These are phyloP conservation scores for Arthrocladium fulminans DNA, from an alignment of 2,329 filamentous ascomycete genomes.

Conservation along the genomic window DNA sequence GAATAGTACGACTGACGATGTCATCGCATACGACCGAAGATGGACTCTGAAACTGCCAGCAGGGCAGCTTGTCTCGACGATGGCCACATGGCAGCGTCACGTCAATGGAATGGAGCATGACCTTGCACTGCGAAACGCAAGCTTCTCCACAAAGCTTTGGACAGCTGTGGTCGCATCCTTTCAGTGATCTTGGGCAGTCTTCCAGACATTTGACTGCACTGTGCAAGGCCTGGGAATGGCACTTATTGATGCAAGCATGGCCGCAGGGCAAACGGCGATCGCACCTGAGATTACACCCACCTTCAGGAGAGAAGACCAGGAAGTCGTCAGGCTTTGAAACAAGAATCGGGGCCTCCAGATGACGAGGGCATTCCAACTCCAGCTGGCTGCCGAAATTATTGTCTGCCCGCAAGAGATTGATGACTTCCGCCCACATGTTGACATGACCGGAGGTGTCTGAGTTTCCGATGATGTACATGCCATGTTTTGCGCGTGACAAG, in stretches of 20 bases:
- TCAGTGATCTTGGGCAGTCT: constrained; percentile 7
- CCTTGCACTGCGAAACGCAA: background rate
- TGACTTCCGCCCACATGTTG: constrained; percentile 25
- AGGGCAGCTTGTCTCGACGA: background rate
- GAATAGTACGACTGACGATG: background rate
- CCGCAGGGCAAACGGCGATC: constrained; percentile 12
- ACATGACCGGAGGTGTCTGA: constrained; percentile 21
- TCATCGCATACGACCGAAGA: background rate
- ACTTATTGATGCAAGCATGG: constrained; percentile 13
- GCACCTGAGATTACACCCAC: constrained; percentile 12
- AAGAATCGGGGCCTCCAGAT: constrained; percentile 43
- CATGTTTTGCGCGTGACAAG: constrained; percentile 27
- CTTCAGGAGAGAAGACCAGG: constrained; percentile 34
- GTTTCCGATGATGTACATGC: constrained; percentile 30
- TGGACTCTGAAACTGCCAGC: background rate
- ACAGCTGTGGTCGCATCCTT: constrained; percentile 12
- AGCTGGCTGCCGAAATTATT: constrained; percentile 36
- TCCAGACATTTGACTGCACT: constrained; percentile 11
- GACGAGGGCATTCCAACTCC: constrained; percentile 52
- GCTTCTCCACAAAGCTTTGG: constrained; percentile 8
- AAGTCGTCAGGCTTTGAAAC: constrained; percentile 53
- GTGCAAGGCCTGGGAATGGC: constrained; percentile 13
- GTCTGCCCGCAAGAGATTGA: constrained; percentile 18
- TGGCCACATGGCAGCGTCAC: background rate
- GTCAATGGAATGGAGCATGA: background rate